Evolutionary conservation across 1,284 basidiomycete species (phyloP).

Genomic region (Marasmius tenuissimus): DNA sequence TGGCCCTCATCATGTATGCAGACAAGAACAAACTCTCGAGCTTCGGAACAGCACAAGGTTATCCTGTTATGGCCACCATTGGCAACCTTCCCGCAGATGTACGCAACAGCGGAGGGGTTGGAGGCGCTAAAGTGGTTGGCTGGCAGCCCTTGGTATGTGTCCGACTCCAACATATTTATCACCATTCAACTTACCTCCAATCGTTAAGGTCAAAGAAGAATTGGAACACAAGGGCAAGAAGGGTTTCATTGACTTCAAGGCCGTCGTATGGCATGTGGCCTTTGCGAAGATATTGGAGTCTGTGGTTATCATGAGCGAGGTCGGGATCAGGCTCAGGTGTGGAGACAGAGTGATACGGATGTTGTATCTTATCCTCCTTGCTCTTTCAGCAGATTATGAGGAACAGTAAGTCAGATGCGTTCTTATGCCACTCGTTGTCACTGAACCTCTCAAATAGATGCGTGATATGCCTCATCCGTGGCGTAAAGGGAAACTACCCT

Average conservation of each 20-base stretch:
- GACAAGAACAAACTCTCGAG: conserved; percentile 44
- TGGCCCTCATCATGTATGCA: conserved; percentile 37
- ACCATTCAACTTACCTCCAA: background rate
- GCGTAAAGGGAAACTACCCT: conserved; percentile 26
- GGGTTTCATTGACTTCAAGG: conserved; percentile 31
- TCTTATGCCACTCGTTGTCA: background rate
- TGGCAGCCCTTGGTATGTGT: conserved; percentile 42
- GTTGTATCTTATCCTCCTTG: conserved; percentile 31
- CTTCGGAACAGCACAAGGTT: conserved; percentile 41
- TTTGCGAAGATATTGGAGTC: conserved; percentile 26
- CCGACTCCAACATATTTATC: background rate
- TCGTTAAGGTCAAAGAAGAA: conserved; percentile 27
- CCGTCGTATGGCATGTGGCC: conserved; percentile 32
- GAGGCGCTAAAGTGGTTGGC: conserved; percentile 38
- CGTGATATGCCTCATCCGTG: conserved; percentile 32
- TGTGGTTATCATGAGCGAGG: conserved; percentile 21
- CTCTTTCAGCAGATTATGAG: conserved; percentile 38
- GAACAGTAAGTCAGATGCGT: conserved; percentile 31
- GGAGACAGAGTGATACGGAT: conserved; percentile 22
- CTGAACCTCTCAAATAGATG: conserved; percentile 15
- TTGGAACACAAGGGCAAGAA: conserved; percentile 24
- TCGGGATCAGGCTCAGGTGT: conserved; percentile 23
- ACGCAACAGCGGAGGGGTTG: conserved; percentile 33
- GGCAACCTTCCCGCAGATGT: conserved; percentile 37
- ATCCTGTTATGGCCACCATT: conserved; percentile 40